phyloP scores from a whole-genome alignment of 2,329 filamentous ascomycete genomes.

The Juglanconis juglandina region DNA sequence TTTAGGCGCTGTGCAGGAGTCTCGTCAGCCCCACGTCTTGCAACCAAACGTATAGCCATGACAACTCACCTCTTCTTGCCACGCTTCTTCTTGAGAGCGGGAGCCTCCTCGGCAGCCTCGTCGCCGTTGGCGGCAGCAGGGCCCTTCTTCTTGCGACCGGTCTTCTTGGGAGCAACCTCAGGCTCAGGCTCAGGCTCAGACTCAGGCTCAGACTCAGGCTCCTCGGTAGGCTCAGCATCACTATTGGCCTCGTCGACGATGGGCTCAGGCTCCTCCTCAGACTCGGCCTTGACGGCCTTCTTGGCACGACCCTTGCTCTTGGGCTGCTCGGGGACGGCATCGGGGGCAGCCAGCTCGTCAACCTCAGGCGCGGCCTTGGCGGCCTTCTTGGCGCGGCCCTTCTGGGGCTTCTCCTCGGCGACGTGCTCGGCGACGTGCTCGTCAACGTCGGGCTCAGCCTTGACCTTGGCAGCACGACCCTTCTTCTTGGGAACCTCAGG shows the following conservation, averaged over 20 bases:
- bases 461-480: slow-evolving; percentile 25
- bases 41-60: neutral
- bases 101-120: slow-evolving; percentile 15
- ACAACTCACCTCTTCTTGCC: slow-evolving; percentile 11
- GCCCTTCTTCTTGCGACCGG: slow-evolving; percentile 10
- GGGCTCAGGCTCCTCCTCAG: neutral
- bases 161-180: neutral
- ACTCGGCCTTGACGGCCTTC: slow-evolving; percentile 23
- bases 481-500: slow-evolving; percentile 42
- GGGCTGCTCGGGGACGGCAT: slow-evolving; percentile 44
- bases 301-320: slow-evolving; percentile 28
- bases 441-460: slow-evolving; percentile 19
- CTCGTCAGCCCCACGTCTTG: neutral
- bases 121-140: neutral
- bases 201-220: slow-evolving; percentile 7
- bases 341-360: slow-evolving; percentile 37
- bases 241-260: slow-evolving; percentile 20
- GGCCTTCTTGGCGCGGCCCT: neutral
- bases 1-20: neutral
- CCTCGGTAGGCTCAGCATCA: neutral
- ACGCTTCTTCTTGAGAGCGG: slow-evolving; percentile 18
- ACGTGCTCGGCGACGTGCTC: slow-evolving; percentile 32
- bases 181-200: slow-evolving; percentile 6
- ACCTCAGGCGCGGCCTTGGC: neutral
- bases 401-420: slow-evolving; percentile 40